A percentile compares a stretch with the other conserved stretches of the same genome.
These are phyloP conservation scores for Teratosphaeria pseudoeucalypti DNA, from an alignment of 2,329 filamentous ascomycete species.

Conservation along the genomic window DNA sequence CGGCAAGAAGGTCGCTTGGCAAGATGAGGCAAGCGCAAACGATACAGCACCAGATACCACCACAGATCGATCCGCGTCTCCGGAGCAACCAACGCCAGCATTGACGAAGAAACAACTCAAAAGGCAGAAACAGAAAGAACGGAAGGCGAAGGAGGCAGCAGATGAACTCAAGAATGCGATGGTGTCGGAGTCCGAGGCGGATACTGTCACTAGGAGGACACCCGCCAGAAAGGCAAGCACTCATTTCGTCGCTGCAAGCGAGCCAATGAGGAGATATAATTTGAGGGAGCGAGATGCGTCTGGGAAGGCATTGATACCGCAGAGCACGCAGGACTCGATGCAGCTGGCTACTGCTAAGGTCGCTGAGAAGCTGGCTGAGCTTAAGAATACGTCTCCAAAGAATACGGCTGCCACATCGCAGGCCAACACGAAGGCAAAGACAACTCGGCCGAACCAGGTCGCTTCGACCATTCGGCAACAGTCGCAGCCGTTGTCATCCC, in stretches of 20 bases:
- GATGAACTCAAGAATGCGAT: constrained; percentile 15
- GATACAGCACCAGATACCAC: constrained; percentile 6
- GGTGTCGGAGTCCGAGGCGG: constrained; percentile 26
- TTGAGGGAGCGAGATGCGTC: constrained; percentile 3
- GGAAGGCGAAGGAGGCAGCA: constrained; percentile 16
- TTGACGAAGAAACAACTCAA: constrained; percentile 28
- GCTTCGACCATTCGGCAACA: not conserved
- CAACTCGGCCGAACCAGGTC: not conserved
- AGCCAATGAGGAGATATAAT: not conserved
- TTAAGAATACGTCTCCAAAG: not conserved
- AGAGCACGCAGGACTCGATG: not conserved
- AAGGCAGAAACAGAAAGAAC: constrained; percentile 25
- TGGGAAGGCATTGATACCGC: not conserved
- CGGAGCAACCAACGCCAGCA: constrained; percentile 7
- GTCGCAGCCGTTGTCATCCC: not conserved
- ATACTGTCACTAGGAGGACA: constrained; percentile 15
- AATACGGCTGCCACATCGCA: not conserved
- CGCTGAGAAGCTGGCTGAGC: constrained; percentile 4
- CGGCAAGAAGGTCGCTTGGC: constrained; percentile 1
- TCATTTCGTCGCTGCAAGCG: constrained; percentile 12
- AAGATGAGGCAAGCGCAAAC: constrained; percentile 14
- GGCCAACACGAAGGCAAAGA: not conserved
- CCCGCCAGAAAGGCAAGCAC: constrained; percentile 29
- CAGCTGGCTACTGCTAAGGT: constrained; percentile 3
- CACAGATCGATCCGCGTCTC: constrained; percentile 11